Evolutionary conservation across 306 rosid genomes (phyloP).

Genomic region (Quercus aquifolioides): DNA sequence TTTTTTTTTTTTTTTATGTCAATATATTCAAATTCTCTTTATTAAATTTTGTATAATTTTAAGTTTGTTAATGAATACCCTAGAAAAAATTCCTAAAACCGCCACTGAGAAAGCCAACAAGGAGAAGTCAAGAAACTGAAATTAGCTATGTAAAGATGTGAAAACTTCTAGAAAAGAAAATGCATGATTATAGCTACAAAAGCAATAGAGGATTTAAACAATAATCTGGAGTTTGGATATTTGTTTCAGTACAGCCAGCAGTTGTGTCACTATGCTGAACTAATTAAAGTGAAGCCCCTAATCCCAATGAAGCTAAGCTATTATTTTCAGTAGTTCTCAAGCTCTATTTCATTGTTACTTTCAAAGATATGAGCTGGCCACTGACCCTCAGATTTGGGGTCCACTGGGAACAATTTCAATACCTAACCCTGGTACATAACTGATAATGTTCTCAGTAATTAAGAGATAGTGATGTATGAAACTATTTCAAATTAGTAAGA

Average conservation of each 20-base stretch:
- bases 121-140: neutral
- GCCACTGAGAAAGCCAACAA: neutral
- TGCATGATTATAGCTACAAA: neutral
- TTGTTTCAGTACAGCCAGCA: neutral
- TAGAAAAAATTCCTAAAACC: too few species aligned
- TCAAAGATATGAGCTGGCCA: conserved; percentile 1
- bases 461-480: neutral
- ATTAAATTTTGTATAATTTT: too few species aligned
- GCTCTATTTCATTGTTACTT: neutral
- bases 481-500: neutral
- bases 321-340: neutral
- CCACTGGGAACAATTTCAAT: neutral
- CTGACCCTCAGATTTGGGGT: neutral
- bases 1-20: too few species aligned
- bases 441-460: neutral
- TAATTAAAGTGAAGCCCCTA: neutral
- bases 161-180: neutral
- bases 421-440: neutral
- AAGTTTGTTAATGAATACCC: too few species aligned
- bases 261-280: neutral
- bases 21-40: too few species aligned
- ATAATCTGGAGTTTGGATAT: neutral
- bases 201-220: neutral
- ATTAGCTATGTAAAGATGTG: neutral
- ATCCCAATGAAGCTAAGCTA: neutral